Conservation (phyloP, 2,329 filamentous ascomycete genomes). For the Fusarium heterosporum region DNA sequence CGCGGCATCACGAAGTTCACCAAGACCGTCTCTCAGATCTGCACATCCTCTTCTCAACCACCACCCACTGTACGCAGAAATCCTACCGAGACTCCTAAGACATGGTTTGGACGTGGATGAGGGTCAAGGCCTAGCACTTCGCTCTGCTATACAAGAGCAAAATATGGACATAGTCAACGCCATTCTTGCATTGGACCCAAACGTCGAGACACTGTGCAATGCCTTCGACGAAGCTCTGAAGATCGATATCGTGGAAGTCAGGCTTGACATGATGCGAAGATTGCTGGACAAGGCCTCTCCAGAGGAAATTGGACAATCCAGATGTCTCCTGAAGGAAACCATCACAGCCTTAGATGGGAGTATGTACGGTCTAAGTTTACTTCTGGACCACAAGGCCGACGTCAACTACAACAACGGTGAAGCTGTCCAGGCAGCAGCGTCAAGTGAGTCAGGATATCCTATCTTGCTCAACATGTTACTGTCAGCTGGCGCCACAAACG, state of each 20-base stretch:
- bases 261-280: not conserved
- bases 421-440: conserved; percentile 10
- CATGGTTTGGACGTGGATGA: conserved; percentile 9
- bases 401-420: conserved; percentile 19
- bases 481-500: not conserved
- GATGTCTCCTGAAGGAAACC: conserved; percentile 3
- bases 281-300: not conserved
- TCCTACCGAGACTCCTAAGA: not conserved
- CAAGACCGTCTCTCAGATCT: not conserved
- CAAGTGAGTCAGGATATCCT: not conserved
- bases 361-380: not conserved
- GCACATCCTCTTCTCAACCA: not conserved
- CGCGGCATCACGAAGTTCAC: not conserved
- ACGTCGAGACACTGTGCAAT: not conserved
- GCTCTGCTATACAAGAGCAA: not conserved
- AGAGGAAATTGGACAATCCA: conserved; percentile 20
- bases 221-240: not conserved
- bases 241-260: not conserved
- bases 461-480: conserved; percentile 16
- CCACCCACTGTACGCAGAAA: not conserved
- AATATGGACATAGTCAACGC: not conserved
- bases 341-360: not conserved
- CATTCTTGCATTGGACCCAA: not conserved
- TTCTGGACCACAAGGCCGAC: conserved; percentile 10
- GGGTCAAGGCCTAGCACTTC: not conserved